Percentiles rank a stretch among this genome's conserved stretches.
Evolutionary conservation across 176 grass and related monocot genomes (phyloP).

Genomic region (Alloteropsis semialata): DNA sequence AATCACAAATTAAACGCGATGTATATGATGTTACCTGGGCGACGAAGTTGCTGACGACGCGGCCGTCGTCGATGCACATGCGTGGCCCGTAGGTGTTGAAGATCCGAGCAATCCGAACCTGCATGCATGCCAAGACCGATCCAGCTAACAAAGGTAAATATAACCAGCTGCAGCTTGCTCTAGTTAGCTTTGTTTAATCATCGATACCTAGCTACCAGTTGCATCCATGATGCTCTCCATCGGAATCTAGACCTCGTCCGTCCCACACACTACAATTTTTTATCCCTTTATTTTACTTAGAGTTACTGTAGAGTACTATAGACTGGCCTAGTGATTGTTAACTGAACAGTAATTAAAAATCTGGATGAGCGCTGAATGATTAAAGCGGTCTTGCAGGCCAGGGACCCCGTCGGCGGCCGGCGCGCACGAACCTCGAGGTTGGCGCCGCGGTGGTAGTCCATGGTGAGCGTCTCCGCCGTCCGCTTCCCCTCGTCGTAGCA

Average conservation of each 20-base stretch:
- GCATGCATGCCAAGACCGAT: not conserved
- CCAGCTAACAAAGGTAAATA: not conserved
- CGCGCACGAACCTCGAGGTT: constrained; percentile 61
- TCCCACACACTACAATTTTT: not conserved
- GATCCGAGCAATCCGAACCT: constrained; percentile 96
- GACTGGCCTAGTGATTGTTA: too few species aligned
- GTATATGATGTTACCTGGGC: constrained; percentile 82
- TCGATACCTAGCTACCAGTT: not conserved
- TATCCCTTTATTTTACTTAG: too few species aligned
- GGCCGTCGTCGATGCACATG: constrained; percentile 98
- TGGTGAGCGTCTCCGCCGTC: constrained; percentile 90
- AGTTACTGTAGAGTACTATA: too few species aligned
- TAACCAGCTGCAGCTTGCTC: not conserved
- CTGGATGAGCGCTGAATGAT: constrained; percentile 6
- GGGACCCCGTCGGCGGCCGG: too few species aligned
- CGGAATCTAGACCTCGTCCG: not conserved
- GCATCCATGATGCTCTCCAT: not conserved
- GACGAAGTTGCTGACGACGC: constrained; percentile 97
- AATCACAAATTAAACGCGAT: too few species aligned
- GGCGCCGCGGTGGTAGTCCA: constrained; percentile 97
- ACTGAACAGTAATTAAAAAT: not conserved
- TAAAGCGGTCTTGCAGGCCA: not conserved
- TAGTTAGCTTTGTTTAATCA: not conserved
- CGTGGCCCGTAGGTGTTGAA: constrained; percentile 96
- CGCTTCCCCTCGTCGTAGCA: constrained; percentile 97